Evolutionary conservation across 345 rosid species (phyloP).

Genomic region (Nephelium lappaceum): DNA sequence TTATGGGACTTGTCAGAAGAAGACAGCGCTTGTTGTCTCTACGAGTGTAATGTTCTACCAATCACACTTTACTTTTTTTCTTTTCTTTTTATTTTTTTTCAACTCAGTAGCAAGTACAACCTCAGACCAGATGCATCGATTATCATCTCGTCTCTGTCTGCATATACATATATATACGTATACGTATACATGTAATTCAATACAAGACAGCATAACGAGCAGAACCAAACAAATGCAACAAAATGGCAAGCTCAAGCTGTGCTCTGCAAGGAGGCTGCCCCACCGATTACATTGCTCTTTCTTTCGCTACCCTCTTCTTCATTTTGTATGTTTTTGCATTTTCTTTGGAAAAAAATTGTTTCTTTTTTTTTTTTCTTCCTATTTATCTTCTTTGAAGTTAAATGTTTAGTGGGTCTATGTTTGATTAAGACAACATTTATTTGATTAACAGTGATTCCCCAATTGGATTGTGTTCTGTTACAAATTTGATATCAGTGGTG

Average conservation of each 20-base stretch:
- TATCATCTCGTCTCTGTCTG: not conserved
- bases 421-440: not conserved
- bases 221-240: slow-evolving; percentile 13
- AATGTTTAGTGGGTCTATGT: not conserved
- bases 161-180: too few relatives aligned
- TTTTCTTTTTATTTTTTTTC: too few relatives aligned
- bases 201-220: not conserved
- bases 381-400: not conserved
- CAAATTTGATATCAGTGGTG: not conserved
- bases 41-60: not conserved
- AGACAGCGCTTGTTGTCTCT: too few relatives aligned
- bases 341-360: not conserved
- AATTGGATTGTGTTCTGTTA: not conserved
- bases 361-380: not conserved
- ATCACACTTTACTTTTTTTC: not conserved
- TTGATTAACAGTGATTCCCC: not conserved
- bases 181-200: too few relatives aligned
- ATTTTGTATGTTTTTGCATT: slow-evolving; percentile 47
- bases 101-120: not conserved
- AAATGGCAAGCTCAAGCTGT: slow-evolving; percentile 56
- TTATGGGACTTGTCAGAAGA: not conserved
- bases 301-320: slow-evolving; percentile 57
- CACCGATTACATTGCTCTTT: slow-evolving; percentile 74
- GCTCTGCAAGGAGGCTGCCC: slow-evolving; percentile 80
- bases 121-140: not conserved